Base-by-base conservation (phyloP, 177 flowering plant genomes). In the Tripterygium wilfordii region DNA sequence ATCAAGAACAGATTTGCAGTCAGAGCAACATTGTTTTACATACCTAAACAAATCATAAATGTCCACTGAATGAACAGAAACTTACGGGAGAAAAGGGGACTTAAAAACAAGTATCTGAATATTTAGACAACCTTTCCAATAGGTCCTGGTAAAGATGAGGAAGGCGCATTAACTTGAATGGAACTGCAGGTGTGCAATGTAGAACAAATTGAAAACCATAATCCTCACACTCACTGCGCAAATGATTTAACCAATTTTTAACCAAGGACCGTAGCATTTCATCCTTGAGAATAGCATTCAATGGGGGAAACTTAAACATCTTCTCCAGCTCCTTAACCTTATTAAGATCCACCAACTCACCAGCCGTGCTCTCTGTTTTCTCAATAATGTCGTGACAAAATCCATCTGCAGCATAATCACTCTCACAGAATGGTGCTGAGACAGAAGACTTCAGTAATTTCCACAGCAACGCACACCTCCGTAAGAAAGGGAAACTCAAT, bases 141-240 rank as follows among this genome's bases (percentile, higher is more conserved):
- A 86, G 77, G 67, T 88, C 95, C 58, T 92, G 95, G 71, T 89
- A 92, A 28, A 92, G 47, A 52, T 66, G 62, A 39, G 99, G 99
- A 41, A 92, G 75, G 16, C 32, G 61, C 83, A 92, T 79, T 65
- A 92, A 68, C 63, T 64, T 75, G 66, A 84, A 82, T 18, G 96
- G 96, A 60, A 79, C 79, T 36, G 78, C 88, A 16, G 95, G 99
- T 18, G 76, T 69, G 30, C 42, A 56, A 42, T 67, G 62, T 38
- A 83, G 49, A 42, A 38, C 42, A 20, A 48, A 23, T 23, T 52
- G 60, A 47, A 50, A 54, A 20, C 50, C 50, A 46, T 51, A 62
- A 44, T 28, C 43, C 54, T 63, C 64, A 67, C 39, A 68, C 23
- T 65, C 78, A 50, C 60, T 68, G 33, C 52, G 49, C 51, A 92